Base-by-base conservation (phyloP, 345 rosid species). In the Gossypium australe region DNA sequence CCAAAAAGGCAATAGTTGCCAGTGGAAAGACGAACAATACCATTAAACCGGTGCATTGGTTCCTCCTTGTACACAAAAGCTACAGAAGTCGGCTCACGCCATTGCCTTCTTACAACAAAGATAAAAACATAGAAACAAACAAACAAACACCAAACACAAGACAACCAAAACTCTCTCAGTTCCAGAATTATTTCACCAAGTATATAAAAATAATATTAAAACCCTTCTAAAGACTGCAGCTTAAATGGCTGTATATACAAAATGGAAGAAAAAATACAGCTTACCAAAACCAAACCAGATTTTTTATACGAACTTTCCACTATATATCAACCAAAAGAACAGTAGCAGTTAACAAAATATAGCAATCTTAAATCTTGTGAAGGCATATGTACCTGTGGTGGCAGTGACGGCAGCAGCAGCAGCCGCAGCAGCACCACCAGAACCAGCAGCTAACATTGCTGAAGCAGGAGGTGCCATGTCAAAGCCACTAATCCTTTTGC, bases 381-480 rank as follows among this genome's bases (percentile, higher is more conserved):
- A 83, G 76, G 71, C 78, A 67, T 61, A 74, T 77, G 65, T 87
- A 94, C 96, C 98, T 83, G 88, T 78, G 48, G 41, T 2, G 51
- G 51, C 11, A 0, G 70, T 49, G 7, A 85, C 78, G 44, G 53
- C 34, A 2, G 62, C 62, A 0, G 34, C 53, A 0, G 34, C 53
- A 27, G 43, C 43, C 7, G 87, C 87, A 20, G 84, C 86, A 71
- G 76, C 75, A 2, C 81, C 86, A 44, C 83, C 84, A 52, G 89
- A 89, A 45, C 78, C 88, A 72, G 76, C 78, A 77, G 89, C 84
- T 71, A 91, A 47, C 91, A 91, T 78, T 80, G 98, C 91, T 62
- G 97, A 84, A 78, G 90, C 80, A 58, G 97, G 93, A 74, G 99
- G 97, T 59, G 92, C 97, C 99, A 96, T 92, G 81, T 96, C 99